Evolutionary conservation across 768 basidiomycete genomes (phyloP).

Genomic region (Lactarius indigo): DNA sequence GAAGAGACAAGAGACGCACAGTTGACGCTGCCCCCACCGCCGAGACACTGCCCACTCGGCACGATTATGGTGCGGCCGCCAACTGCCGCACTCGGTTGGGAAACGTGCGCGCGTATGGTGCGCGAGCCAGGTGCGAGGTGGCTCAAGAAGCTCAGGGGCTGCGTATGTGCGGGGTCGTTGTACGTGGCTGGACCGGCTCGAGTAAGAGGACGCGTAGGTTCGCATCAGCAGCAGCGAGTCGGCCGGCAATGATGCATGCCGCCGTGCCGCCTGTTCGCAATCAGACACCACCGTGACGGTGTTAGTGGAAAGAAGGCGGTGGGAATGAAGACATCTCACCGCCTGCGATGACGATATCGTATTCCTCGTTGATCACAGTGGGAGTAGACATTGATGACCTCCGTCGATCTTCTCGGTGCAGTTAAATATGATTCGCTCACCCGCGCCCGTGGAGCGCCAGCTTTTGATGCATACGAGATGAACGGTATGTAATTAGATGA

Average conservation of each 20-base stretch:
- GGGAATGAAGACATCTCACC: constrained; percentile 9
- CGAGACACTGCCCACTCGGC: constrained; percentile 48
- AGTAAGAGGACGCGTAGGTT: constrained; percentile 55
- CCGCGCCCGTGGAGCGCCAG: too few species aligned
- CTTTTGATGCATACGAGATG: too few species aligned
- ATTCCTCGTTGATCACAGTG: not conserved
- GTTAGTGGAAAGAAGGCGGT: not conserved
- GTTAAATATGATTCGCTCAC: too few species aligned
- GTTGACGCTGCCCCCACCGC: constrained; percentile 58
- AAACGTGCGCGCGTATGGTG: constrained; percentile 43
- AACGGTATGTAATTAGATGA: constrained; percentile 45
- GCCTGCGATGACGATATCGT: constrained; percentile 25
- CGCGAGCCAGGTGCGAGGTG: constrained; percentile 40
- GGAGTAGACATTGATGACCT: not conserved
- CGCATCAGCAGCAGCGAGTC: constrained; percentile 52
- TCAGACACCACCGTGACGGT: not conserved
- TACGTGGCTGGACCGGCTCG: constrained; percentile 54
- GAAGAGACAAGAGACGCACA: constrained; percentile 36
- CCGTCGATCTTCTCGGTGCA: too few species aligned
- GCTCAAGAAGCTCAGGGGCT: constrained; percentile 49
- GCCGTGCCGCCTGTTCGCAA: constrained; percentile 39
- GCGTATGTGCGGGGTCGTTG: constrained; percentile 45
- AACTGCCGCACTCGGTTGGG: constrained; percentile 40
- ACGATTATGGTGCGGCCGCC: constrained; percentile 45
- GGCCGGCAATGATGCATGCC: constrained; percentile 53